A percentile compares a stretch with the other conserved stretches of the same genome.
phyloP scores from a whole-genome alignment of 768 basidiomycete species.

The Leccinum imitatum region DNA sequence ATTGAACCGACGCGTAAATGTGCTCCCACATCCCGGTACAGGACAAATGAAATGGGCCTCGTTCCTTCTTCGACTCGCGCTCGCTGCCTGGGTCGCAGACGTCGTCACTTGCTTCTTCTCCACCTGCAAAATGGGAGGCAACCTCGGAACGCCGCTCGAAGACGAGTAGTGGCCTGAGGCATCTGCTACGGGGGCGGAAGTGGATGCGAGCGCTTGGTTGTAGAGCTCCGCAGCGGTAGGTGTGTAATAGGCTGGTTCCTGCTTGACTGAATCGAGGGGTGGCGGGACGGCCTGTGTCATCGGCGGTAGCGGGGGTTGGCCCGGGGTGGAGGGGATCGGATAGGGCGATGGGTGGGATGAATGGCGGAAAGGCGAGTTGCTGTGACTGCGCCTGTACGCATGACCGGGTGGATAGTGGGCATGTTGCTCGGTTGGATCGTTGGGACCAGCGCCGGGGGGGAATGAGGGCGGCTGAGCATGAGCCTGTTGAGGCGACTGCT shows the following conservation, averaged over 20 bases:
- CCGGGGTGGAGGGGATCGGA: constrained; percentile 35
- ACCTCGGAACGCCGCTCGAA: constrained; percentile 41
- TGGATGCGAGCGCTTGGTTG: constrained; percentile 42
- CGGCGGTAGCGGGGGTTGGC: constrained; percentile 30
- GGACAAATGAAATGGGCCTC: constrained; percentile 93
- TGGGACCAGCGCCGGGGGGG: constrained; percentile 35
- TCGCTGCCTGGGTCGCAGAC: constrained; percentile 88
- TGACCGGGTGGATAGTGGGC: constrained; percentile 37
- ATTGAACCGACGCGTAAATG: constrained; percentile 94
- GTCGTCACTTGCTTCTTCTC: constrained; percentile 96
- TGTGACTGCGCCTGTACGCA: constrained; percentile 33
- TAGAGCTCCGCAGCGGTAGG: constrained; percentile 57
- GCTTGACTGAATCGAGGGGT: constrained; percentile 36
- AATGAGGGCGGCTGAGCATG: constrained; percentile 40
- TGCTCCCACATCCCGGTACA: constrained; percentile 92
- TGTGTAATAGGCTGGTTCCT: constrained; percentile 45
- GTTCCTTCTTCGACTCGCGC: constrained; percentile 84
- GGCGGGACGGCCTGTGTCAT: constrained; percentile 20
- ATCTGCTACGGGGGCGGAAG: constrained; percentile 24
- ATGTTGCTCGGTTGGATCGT: constrained; percentile 34
- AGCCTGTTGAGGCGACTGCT: constrained; percentile 24
- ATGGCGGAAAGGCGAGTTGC: constrained; percentile 37
- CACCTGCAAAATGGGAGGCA: constrained; percentile 86
- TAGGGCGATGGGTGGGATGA: constrained; percentile 41
- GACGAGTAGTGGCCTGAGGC: constrained; percentile 32